phyloP scores from a whole-genome alignment of 139 green algal species.

The Trebouxia sp. region DNA sequence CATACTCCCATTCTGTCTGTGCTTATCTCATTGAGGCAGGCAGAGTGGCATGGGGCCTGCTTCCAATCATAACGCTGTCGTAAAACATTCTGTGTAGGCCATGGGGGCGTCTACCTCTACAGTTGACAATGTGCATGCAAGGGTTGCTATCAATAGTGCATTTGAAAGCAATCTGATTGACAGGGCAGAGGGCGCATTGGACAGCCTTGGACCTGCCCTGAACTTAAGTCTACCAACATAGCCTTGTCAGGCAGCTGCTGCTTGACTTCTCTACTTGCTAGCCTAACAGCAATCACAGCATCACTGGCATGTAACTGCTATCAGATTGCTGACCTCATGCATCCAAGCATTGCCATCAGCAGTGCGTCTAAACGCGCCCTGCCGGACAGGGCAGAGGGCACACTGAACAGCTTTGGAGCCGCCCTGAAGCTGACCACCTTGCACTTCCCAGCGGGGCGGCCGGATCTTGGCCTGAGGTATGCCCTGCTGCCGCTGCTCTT shows the following conservation, averaged over 20 bases:
- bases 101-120: no score
- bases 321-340: conserved; percentile 60
- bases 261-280: no score
- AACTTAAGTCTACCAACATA: no score
- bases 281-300: no score
- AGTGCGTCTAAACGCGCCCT: conserved; percentile 80
- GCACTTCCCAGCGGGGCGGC: conserved; percentile 65
- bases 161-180: conserved; percentile 84
- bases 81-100: no score
- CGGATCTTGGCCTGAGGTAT: conserved; percentile 56
- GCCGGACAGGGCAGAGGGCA: conserved; percentile 79
- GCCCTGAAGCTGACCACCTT: conserved; percentile 46
- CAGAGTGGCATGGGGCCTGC: no score
- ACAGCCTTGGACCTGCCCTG: conserved; percentile 59
- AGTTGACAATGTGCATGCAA: conserved; percentile 78
- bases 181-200: conserved; percentile 80
- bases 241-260: no score
- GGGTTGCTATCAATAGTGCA: conserved; percentile 41
- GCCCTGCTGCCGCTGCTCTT: background rate
- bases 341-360: conserved; percentile 61
- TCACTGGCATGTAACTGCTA: no score
- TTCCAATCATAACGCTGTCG: no score
- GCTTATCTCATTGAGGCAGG: conserved; percentile 43
- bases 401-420: conserved; percentile 65
- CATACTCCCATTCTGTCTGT: conserved; percentile 35